These are phyloP conservation scores for Aspergillus kassunensis DNA, from an alignment of 495 filamentous ascomycete genomes.

Conservation along the genomic window DNA sequence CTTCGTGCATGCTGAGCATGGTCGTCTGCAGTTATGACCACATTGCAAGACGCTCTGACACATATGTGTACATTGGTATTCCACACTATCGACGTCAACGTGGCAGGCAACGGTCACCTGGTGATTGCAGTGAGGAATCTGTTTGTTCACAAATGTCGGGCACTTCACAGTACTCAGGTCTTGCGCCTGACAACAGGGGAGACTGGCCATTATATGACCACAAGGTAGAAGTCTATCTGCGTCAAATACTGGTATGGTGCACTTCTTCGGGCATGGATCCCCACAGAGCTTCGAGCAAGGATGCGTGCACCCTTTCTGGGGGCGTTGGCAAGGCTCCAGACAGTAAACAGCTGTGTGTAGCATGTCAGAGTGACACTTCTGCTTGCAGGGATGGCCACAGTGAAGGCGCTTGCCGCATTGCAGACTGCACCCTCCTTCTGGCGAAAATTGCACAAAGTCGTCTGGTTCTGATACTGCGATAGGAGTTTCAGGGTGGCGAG, in stretches of 20 bases:
- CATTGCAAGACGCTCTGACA: conserved; percentile 51
- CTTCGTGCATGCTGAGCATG: conserved; percentile 48
- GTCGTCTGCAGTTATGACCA: conserved; percentile 55
- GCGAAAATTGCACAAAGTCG: conserved; percentile 57
- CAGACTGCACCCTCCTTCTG: conserved; percentile 68
- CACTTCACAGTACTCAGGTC: conserved; percentile 35
- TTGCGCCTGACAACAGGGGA: conserved; percentile 53
- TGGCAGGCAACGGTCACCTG: conserved; percentile 46
- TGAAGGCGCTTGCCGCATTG: conserved; percentile 56
- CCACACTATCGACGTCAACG: conserved; percentile 32
- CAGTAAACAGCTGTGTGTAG: conserved; percentile 64
- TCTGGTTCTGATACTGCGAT: conserved; percentile 57
- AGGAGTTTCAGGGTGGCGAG: conserved; percentile 58
- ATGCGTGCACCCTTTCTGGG: conserved; percentile 56
- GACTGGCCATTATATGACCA: conserved; percentile 45
- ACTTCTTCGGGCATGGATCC: conserved; percentile 51
- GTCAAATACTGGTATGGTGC: conserved; percentile 37
- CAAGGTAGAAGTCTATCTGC: conserved; percentile 51
- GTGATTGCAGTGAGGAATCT: conserved; percentile 54
- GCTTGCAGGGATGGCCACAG: conserved; percentile 69
- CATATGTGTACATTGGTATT: conserved; percentile 40
- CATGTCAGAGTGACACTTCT: conserved; percentile 64
- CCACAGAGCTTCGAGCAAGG: conserved; percentile 60
- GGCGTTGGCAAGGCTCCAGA: conserved; percentile 55
- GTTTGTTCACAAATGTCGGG: conserved; percentile 34